phyloP scores from a whole-genome alignment of 495 filamentous ascomycete genomes.

The Penicillium longicatenatum region DNA sequence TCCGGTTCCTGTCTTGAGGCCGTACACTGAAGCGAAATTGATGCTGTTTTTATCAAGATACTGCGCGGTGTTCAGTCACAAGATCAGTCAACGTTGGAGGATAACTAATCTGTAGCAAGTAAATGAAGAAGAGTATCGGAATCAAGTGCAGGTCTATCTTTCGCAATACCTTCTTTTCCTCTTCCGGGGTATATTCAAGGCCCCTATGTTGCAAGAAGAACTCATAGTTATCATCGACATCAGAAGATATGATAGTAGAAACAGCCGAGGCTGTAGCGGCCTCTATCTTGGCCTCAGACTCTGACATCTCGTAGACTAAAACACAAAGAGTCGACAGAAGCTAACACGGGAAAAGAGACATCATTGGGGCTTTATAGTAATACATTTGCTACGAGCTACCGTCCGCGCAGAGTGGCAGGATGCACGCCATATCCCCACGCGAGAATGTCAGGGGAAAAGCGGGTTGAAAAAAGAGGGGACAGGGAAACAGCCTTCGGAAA shows the following conservation, averaged over 20 bases:
- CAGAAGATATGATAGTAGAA: conserved; percentile 16
- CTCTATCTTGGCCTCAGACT: conserved; percentile 21
- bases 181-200: conserved; percentile 42
- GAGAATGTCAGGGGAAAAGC: not conserved
- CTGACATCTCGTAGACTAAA: conserved; percentile 4
- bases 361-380: not conserved
- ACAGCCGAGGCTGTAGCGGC: conserved; percentile 11
- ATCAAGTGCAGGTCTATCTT: conserved; percentile 58
- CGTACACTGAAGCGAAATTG: conserved; percentile 63
- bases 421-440: conserved; percentile 11
- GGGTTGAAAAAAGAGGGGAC: not conserved
- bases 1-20: conserved; percentile 52
- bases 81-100: not conserved
- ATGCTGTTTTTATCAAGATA: conserved; percentile 64
- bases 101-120: conserved; percentile 41
- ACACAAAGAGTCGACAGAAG: not conserved
- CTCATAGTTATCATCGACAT: conserved; percentile 28
- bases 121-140: conserved; percentile 58
- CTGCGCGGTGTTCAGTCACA: conserved; percentile 31
- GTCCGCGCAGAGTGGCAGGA: not conserved
- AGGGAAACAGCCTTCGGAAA: not conserved
- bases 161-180: conserved; percentile 52
- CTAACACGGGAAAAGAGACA: not conserved
- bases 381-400: not conserved
- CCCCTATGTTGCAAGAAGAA: conserved; percentile 24